These are phyloP conservation scores for Gnomoniopsis sp. DNA, from an alignment of 2,329 filamentous ascomycete species.

Conservation along the genomic window DNA sequence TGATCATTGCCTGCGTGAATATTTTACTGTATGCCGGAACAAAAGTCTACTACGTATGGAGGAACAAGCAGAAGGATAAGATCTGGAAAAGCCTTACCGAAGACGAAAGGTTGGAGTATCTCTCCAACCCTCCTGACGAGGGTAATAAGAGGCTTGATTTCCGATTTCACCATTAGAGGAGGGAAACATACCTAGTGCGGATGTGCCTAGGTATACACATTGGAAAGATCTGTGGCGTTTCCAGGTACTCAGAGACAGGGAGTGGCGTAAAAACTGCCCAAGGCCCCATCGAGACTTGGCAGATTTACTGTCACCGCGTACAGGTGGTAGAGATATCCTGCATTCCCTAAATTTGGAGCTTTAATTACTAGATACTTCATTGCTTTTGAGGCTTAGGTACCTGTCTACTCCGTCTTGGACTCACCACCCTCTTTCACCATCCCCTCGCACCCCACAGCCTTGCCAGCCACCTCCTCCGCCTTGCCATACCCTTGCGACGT, in stretches of 20 bases:
- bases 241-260: no score
- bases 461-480: constrained; percentile 62
- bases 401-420: constrained; percentile 31
- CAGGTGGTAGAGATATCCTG: no score
- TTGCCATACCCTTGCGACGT: constrained; percentile 55
- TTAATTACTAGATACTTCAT: not conserved
- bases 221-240: no score
- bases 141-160: constrained; percentile 40
- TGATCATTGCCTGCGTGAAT: constrained; percentile 41
- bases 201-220: no score
- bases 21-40: constrained; percentile 26
- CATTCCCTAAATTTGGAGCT: no score
- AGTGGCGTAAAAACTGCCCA: no score
- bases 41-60: constrained; percentile 27
- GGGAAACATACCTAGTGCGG: no score
- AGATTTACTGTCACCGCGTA: no score
- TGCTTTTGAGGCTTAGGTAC: not conserved
- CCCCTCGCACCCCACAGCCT: constrained; percentile 63
- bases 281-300: no score
- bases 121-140: constrained; percentile 36
- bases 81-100: constrained; percentile 19
- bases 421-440: constrained; percentile 62
- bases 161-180: constrained; percentile 30
- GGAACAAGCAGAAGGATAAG: constrained; percentile 21
- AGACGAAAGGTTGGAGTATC: constrained; percentile 37